These are phyloP conservation scores for Skeletonema tropicum DNA, from an alignment of 108 stramenopile species.

Conservation along the genomic window DNA sequence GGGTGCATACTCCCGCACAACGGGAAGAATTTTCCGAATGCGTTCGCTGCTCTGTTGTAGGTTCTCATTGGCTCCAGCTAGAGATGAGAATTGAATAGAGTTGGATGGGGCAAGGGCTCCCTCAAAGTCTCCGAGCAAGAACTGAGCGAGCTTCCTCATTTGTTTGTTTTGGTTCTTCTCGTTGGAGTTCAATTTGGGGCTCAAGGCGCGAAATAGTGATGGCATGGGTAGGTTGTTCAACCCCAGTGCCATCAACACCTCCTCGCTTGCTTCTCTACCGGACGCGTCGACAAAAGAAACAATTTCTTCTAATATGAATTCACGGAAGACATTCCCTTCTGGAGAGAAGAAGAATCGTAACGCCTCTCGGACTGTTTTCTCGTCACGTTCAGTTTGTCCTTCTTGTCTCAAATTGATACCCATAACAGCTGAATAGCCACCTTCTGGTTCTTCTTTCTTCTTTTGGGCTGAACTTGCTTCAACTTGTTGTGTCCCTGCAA, in stretches of 20 bases:
- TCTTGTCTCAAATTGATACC: conserved; percentile 29
- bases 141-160: conserved; percentile 76
- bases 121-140: conserved; percentile 79
- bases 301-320: conserved; percentile 91
- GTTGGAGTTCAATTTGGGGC: conserved; percentile 60
- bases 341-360: conserved; percentile 91
- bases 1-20: conserved; percentile 75
- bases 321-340: conserved; percentile 90
- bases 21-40: conserved; percentile 67
- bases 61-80: conserved; percentile 11
- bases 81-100: not conserved
- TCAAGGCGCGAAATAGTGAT: conserved; percentile 70
- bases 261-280: conserved; percentile 69
- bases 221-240: conserved; percentile 72
- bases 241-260: conserved; percentile 57
- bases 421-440: conserved; percentile 23
- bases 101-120: conserved; percentile 46
- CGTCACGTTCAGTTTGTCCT: conserved; percentile 54
- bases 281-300: conserved; percentile 84
- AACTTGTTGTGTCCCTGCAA: conserved; percentile 69
- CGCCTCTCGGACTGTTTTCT: conserved; percentile 83
- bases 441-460: conserved; percentile 5
- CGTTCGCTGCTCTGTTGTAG: conserved; percentile 46
- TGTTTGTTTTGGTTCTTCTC: conserved; percentile 78
- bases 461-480: conserved; percentile 45